Conservation (phyloP, 2,329 filamentous ascomycete genomes). For the Venturia oleaginea region DNA sequence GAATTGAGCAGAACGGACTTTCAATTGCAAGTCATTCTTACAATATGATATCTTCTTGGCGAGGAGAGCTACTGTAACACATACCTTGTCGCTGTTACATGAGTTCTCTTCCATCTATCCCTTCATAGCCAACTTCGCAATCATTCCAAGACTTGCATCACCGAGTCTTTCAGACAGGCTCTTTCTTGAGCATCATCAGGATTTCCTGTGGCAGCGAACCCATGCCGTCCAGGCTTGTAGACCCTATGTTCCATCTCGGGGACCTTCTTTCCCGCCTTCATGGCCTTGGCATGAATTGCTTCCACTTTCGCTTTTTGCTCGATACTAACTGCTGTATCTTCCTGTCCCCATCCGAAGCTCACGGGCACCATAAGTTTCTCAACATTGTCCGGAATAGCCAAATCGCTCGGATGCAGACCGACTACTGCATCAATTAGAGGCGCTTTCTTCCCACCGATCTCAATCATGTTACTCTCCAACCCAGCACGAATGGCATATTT, state of each 20-base stretch:
- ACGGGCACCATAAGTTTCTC: conserved; percentile 28
- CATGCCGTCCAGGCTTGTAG: too few species aligned
- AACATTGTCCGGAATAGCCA: conserved; percentile 28
- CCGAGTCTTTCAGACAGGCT: conserved; percentile 27
- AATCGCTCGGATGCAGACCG: conserved; percentile 29
- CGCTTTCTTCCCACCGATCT: conserved; percentile 25
- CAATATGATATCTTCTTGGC: too few species aligned
- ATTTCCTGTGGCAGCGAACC: conserved; percentile 32
- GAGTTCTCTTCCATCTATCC: too few species aligned
- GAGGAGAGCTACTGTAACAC: too few species aligned
- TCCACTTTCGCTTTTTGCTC: conserved; percentile 25
- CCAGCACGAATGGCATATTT: conserved; percentile 26
- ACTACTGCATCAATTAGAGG: conserved; percentile 31
- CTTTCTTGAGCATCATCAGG: conserved; percentile 28
- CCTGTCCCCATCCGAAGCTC: conserved; percentile 25
- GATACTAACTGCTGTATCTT: conserved; percentile 23
- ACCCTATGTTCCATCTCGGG: conserved; percentile 26
- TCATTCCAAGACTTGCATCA: conserved; percentile 24
- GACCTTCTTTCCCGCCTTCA: conserved; percentile 19
- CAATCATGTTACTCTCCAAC: conserved; percentile 26
- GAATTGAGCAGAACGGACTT: too few species aligned
- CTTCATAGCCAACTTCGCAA: too few species aligned
- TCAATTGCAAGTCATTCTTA: too few species aligned
- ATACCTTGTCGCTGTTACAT: too few species aligned
- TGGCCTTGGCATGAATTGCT: conserved; percentile 20